Conservation (phyloP, 331 rosid genomes). For the Malus hybrid region DNA sequence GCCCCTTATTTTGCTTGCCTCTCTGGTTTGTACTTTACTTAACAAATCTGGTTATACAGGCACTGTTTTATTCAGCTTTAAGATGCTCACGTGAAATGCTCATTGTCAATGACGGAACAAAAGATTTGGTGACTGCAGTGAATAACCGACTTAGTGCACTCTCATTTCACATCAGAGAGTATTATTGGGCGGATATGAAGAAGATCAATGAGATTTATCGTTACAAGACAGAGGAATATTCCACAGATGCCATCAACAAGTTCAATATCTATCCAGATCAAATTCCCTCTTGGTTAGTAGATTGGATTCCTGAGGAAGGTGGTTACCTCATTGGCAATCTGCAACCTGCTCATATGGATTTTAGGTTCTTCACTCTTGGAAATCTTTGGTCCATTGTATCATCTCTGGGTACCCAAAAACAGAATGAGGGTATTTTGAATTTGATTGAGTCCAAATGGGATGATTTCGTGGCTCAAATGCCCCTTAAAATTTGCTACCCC, state of each 20-base stretch:
- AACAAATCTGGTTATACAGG: conserved; percentile 34
- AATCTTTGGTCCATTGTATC: conserved; percentile 87
- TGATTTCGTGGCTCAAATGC: conserved; percentile 73
- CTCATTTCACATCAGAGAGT: conserved; percentile 77
- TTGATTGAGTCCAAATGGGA: conserved; percentile 85
- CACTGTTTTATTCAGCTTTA: conserved; percentile 73
- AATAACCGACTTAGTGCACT: conserved; percentile 80
- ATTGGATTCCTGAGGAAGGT: conserved; percentile 82
- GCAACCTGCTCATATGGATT: conserved; percentile 95
- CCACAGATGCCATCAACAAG: conserved; percentile 79
- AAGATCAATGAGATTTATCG: conserved; percentile 88
- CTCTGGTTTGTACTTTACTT: neutral
- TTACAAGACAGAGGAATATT: conserved; percentile 83
- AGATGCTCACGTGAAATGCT: conserved; percentile 79
- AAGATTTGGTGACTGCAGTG: conserved; percentile 62
- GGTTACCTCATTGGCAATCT: conserved; percentile 86
- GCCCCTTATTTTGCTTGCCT: neutral
- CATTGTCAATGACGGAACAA: conserved; percentile 59
- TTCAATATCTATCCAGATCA: conserved; percentile 93
- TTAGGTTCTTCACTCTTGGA: conserved; percentile 81
- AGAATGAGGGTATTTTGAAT: conserved; percentile 61
- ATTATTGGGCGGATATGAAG: conserved; percentile 74
- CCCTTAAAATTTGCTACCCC: conserved; percentile 82
- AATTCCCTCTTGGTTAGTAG: conserved; percentile 89
- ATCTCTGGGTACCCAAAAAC: conserved; percentile 64